Conservation (phyloP, 2,329 filamentous ascomycete genomes). For the Xylogone sp. region DNA sequence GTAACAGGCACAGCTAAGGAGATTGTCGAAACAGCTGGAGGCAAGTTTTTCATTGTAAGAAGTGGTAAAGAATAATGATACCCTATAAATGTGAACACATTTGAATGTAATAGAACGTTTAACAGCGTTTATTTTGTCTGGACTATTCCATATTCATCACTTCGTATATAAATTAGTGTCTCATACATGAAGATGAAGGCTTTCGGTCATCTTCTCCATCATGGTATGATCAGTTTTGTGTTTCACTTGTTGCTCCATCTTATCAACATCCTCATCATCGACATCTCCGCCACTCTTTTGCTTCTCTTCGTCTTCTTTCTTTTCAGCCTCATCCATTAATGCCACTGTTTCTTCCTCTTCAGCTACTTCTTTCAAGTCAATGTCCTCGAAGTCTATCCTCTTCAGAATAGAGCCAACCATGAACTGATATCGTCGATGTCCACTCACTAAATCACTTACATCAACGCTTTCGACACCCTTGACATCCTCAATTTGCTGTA, state of each 20-base stretch:
- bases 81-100: background rate
- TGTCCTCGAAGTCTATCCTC: slow-evolving; percentile 61
- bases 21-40: slow-evolving; percentile 22
- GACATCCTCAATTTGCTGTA: slow-evolving; percentile 69
- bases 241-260: slow-evolving; percentile 27
- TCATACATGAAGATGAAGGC: slow-evolving; percentile 10
- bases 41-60: slow-evolving; percentile 32
- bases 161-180: background rate
- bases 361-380: slow-evolving; percentile 39
- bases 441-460: slow-evolving; percentile 59
- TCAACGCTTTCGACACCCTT: slow-evolving; percentile 61
- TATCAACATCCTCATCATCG: slow-evolving; percentile 26
- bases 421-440: slow-evolving; percentile 68
- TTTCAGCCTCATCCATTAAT: slow-evolving; percentile 38
- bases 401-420: slow-evolving; percentile 63
- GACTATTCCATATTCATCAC: background rate
- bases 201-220: slow-evolving; percentile 20
- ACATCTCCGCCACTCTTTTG: slow-evolving; percentile 16
- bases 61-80: slow-evolving; percentile 20
- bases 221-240: slow-evolving; percentile 19
- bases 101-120: background rate
- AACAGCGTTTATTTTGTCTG: background rate
- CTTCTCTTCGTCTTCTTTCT: slow-evolving; percentile 30
- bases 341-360: slow-evolving; percentile 40
- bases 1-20: slow-evolving; percentile 25